Evolutionary conservation across 2,329 filamentous ascomycete species (phyloP), one percentile per base, ranked within the genome.

Genomic region (Fusarium aywerte): DNA sequence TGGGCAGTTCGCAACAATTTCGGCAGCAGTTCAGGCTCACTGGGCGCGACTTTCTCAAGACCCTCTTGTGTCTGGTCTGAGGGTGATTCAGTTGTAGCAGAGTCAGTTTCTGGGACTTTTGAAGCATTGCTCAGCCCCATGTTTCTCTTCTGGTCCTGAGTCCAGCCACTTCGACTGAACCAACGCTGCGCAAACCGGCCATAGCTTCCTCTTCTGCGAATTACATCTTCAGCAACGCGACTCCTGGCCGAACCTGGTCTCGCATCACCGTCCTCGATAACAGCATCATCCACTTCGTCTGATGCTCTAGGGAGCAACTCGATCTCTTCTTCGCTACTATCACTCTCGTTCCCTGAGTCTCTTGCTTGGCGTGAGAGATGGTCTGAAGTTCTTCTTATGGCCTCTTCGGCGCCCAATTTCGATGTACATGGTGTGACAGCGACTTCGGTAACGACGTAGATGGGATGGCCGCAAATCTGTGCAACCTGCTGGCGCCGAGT

Each of bases 391-490:
- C 86, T 85, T 4, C 80, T 78, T 59, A 98, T 90, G 10, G 92
- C 90, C 27, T 86, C 85, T 63, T 87, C 84, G 6, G 95, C 94
- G 40, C 96, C 92, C 38, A 79, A 76, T 72, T 90, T 90, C 7
- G 91, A 95, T 3, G 89, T 87, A 52, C 96, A 89, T 1, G 96
- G 96, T 7, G 97, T 97, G n/a, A 98, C 82, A 8, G 93, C 90
- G 31, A 98, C 92, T 71, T 96, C 92, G 40, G 91, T 96, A 61
- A 97, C 88, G 36, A 93, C 89, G 77, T 96, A 99, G 55, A 98
- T 83, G 0, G 94, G 90, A 55, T 87, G 89, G 7, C 92, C 93
- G 67, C 90, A 89, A 48, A 98, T 89, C 67, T 94, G 90, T 4
- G 96, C 96, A 48, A 98, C 93, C 77, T 97, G 92, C 73, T 96